Conservation (phyloP, 1,284 basidiomycete species). For the Apiotrichum porosum region DNA sequence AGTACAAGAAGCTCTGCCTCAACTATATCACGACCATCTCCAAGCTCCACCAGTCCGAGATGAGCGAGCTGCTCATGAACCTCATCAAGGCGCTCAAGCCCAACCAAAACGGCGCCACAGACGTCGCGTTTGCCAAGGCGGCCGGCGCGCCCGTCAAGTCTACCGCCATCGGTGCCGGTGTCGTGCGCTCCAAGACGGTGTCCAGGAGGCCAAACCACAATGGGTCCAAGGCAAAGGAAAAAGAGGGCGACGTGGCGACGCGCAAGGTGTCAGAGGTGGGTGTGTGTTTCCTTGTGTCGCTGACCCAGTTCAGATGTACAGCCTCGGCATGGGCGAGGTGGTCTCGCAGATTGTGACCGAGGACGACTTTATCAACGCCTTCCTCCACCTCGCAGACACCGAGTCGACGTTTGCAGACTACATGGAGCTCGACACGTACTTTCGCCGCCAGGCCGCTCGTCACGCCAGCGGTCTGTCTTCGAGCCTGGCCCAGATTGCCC, state of each 20-base stretch:
- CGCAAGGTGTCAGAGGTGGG: constrained; percentile 9
- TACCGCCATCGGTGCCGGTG: constrained; percentile 29
- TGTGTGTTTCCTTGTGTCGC: background rate
- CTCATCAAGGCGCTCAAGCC: constrained; percentile 61
- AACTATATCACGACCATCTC: constrained; percentile 81
- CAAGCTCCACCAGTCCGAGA: constrained; percentile 71
- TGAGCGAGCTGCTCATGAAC: constrained; percentile 63
- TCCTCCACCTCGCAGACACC: constrained; percentile 84
- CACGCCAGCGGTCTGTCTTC: constrained; percentile 57
- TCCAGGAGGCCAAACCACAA: constrained; percentile 49
- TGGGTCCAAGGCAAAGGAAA: background rate
- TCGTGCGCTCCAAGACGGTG: constrained; percentile 70
- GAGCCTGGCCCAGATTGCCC: constrained; percentile 70
- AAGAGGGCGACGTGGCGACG: constrained; percentile 8
- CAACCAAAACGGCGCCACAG: constrained; percentile 11
- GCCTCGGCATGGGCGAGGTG: constrained; percentile 68
- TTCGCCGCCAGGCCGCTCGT: constrained; percentile 80
- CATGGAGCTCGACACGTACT: constrained; percentile 89
- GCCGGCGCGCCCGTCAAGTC: background rate
- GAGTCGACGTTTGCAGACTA: constrained; percentile 93
- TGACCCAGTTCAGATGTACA: constrained; percentile 60
- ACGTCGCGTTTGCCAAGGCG: constrained; percentile 19
- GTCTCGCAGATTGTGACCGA: constrained; percentile 73
- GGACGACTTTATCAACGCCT: constrained; percentile 82
- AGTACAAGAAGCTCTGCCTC: constrained; percentile 79